These are phyloP conservation scores for Daldinia eschscholtzii DNA, from an alignment of 2,329 filamentous ascomycete genomes.

Conservation along the genomic window DNA sequence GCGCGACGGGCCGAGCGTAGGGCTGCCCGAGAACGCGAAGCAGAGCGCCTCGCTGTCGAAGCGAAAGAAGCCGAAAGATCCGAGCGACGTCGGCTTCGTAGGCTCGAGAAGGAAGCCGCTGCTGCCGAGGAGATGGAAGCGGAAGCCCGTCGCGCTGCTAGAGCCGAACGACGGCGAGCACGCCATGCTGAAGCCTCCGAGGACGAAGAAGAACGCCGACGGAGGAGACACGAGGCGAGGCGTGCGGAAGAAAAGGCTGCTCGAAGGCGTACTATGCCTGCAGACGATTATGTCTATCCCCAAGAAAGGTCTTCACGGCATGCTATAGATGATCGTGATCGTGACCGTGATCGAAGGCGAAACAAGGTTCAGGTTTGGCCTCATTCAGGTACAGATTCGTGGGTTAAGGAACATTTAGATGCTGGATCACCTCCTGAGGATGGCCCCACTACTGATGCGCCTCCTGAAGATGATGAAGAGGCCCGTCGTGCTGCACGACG, in stretches of 20 bases:
- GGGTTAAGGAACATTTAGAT: constrained; percentile 75
- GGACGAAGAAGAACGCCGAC: constrained; percentile 67
- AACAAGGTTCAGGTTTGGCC: constrained; percentile 64
- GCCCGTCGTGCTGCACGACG: constrained; percentile 64
- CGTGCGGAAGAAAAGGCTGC: constrained; percentile 58
- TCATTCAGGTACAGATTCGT: constrained; percentile 73
- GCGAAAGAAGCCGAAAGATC: constrained; percentile 57
- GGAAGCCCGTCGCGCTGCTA: constrained; percentile 61
- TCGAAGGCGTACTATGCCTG: constrained; percentile 59
- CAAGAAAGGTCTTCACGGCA: constrained; percentile 55
- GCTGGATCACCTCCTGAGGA: constrained; percentile 69
- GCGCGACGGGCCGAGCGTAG: constrained; percentile 68
- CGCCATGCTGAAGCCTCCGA: constrained; percentile 59
- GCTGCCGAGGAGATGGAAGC: constrained; percentile 60
- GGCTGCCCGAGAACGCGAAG: constrained; percentile 62
- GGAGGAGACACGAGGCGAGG: constrained; percentile 65
- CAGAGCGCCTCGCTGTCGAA: constrained; percentile 64
- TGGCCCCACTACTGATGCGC: constrained; percentile 54
- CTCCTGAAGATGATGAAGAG: constrained; percentile 61
- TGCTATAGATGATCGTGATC: constrained; percentile 51
- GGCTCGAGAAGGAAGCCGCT: constrained; percentile 58
- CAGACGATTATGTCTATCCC: constrained; percentile 61
- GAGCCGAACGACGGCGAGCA: constrained; percentile 63
- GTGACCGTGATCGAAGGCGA: constrained; percentile 41
- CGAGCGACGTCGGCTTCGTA: constrained; percentile 56